Conservation (phyloP, 768 basidiomycete genomes). For the Suillus occidentalis region DNA sequence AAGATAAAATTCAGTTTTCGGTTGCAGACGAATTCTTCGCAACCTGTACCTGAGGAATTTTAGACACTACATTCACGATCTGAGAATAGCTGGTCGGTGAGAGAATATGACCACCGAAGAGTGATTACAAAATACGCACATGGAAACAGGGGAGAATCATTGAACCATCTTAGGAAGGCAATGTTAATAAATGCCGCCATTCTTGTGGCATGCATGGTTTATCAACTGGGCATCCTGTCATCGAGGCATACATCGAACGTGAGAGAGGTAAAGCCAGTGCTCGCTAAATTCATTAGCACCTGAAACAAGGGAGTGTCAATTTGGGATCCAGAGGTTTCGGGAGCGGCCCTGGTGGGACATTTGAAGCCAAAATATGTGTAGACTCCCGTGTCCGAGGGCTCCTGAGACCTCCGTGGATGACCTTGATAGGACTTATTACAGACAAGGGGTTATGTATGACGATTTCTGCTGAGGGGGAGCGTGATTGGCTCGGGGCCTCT, state of each 20-base stretch:
- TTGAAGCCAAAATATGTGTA: not conserved
- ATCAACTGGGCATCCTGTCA: not conserved
- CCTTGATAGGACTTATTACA: not conserved
- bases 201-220: not conserved
- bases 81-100: not conserved
- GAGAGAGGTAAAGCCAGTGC: not conserved
- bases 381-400: not conserved
- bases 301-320: not conserved
- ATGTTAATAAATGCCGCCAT: not conserved
- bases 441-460: not conserved
- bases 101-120: not conserved
- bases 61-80: not conserved
- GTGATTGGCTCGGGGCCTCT: not conserved
- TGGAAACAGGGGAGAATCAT: not conserved
- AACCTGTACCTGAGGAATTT: not conserved
- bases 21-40: not conserved
- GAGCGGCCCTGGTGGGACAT: not conserved
- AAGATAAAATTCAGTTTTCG: not conserved
- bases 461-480: not conserved
- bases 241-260: not conserved
- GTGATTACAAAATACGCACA: not conserved
- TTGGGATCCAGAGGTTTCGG: not conserved
- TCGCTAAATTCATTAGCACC: not conserved
- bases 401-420: not conserved
- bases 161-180: not conserved